These are phyloP conservation scores for Melanogaster broomeanus DNA, from an alignment of 768 basidiomycete genomes.

Conservation along the genomic window DNA sequence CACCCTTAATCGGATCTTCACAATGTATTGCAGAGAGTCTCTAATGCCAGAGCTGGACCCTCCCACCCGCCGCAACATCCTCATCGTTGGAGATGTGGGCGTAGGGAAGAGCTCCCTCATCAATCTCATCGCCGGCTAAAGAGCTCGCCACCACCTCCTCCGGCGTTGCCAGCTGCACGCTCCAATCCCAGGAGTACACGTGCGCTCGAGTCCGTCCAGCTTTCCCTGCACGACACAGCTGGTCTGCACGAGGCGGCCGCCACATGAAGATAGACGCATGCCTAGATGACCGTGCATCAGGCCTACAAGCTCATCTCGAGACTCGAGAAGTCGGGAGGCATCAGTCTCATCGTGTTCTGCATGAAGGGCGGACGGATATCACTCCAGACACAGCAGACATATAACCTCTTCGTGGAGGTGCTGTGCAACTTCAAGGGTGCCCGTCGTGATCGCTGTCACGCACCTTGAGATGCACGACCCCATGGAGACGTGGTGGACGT, in stretches of 20 bases:
- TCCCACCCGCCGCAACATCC: constrained; percentile 21
- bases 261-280: constrained; percentile 24
- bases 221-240: constrained; percentile 27
- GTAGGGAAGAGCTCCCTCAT: constrained; percentile 43
- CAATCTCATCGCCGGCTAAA: constrained; percentile 37
- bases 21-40: constrained; percentile 1
- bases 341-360: constrained; percentile 31
- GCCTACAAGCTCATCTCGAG: constrained; percentile 36
- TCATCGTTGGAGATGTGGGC: constrained; percentile 30
- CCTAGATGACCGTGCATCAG: constrained; percentile 27
- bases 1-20: not conserved
- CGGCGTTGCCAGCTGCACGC: constrained; percentile 37
- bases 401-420: constrained; percentile 38
- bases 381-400: constrained; percentile 26
- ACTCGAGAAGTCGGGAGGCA: constrained; percentile 26
- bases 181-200: constrained; percentile 25
- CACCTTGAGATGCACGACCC: constrained; percentile 34
- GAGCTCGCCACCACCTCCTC: constrained; percentile 30
- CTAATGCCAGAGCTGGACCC: too few relatives aligned
- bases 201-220: constrained; percentile 15
- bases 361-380: constrained; percentile 31
- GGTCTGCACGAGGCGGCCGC: constrained; percentile 27
- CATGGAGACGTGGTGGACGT: constrained; percentile 44
- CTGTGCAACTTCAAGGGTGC: constrained; percentile 37
- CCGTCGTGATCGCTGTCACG: constrained; percentile 35